Evolutionary conservation across 2,329 filamentous ascomycete genomes (phyloP), one percentile per base, ranked within the genome.

Genomic region (Hawksworthiomyces lignivorus): DNA sequence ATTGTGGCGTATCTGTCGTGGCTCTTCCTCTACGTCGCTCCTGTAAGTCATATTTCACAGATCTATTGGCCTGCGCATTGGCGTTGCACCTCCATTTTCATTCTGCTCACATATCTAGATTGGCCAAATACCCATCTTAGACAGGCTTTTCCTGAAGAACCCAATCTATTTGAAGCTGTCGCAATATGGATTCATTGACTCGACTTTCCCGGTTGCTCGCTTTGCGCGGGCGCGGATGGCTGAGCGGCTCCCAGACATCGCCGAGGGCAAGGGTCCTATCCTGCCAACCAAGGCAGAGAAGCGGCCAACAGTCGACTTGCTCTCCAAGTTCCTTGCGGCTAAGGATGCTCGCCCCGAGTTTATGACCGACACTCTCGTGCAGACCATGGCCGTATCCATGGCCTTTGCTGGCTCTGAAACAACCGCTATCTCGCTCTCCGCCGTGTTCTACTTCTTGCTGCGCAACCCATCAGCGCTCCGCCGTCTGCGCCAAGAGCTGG

Each of bases 321-420:
- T 87, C 6, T 81, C 77, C 52, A 85, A 85, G 57, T 87, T 87
- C 59, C 72, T 84, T 9, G 75, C 80, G 51, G 81, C 82, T 1
- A 75, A 77, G 35, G 72, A 80, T 52, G 70, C 77, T 15, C 75
- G 81, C 32, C 81, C 82, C 0, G 75, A 80, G 3, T 82, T 87
- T 61, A 85, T 87, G 79, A 78, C 70, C 19, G 78, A 86, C 52
- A 70, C 68, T 4, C 68, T 83, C 8, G 82, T 87, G 10, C 75
- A 83, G 49, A 80, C 80, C 7, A 82, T 84, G 63, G 81, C 80
- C 37, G 75, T 81, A n/a, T 78, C 70, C 44, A 85, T 85, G 81
- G 73, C 73, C 0, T 77, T 84, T 51, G 86, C 86, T 1, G 84
- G 85, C 4, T 82, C 77, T 3, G 86, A 92, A 60, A 90, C 85